Conservation (phyloP, 2,329 filamentous ascomycete genomes). For the Colletotrichum orchidophilum region DNA sequence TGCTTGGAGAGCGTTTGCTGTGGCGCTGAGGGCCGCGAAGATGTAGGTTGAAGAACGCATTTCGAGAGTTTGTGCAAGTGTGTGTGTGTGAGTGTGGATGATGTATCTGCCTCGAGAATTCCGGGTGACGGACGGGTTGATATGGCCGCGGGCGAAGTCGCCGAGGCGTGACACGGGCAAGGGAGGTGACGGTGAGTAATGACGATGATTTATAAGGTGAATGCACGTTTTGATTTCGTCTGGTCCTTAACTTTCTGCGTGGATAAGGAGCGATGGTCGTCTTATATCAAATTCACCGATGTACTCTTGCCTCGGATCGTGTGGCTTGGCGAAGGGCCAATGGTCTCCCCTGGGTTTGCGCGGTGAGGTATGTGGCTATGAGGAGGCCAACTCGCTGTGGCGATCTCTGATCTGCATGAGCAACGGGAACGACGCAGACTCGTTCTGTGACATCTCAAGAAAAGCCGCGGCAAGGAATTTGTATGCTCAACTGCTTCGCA, state of each 20-base stretch:
- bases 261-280: not conserved
- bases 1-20: not conserved
- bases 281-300: not conserved
- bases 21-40: constrained; percentile 1
- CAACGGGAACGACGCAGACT: not conserved
- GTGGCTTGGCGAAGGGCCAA: not conserved
- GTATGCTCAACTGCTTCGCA: not conserved
- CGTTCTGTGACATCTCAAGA: not conserved
- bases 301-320: not conserved
- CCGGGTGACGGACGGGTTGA: not conserved
- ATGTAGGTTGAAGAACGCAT: constrained; percentile 10
- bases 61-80: not conserved
- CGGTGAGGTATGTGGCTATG: not conserved
- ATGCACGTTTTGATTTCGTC: not conserved
- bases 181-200: not conserved
- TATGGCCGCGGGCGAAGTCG: not conserved
- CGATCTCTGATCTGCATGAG: not conserved
- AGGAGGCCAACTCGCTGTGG: not conserved
- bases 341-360: not conserved
- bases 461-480: not conserved
- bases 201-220: not conserved
- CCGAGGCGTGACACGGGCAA: not conserved
- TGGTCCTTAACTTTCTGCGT: not conserved
- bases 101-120: not conserved
- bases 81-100: not conserved